phyloP scores from a whole-genome alignment of 2,329 filamentous ascomycete genomes.

The Fusarium sp. region DNA sequence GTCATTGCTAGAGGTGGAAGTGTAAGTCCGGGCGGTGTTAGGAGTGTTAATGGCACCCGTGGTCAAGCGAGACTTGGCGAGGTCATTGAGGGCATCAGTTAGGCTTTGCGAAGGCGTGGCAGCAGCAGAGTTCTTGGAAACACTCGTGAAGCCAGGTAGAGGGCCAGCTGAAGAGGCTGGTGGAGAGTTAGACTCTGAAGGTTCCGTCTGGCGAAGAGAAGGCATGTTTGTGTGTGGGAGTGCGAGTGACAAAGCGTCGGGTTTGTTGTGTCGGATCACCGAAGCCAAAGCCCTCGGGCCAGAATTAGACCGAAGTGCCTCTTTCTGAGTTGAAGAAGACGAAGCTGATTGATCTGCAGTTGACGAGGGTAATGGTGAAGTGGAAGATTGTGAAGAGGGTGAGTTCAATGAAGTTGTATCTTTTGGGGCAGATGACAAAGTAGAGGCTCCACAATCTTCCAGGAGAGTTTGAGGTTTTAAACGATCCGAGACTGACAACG shows the following conservation, averaged over 20 bases:
- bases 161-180: slow-evolving; percentile 7
- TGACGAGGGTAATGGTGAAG: slow-evolving; percentile 15
- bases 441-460: slow-evolving; percentile 40
- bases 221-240: slow-evolving; percentile 57
- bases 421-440: slow-evolving; percentile 21
- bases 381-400: slow-evolving; percentile 1
- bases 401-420: slow-evolving; percentile 14
- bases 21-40: slow-evolving; percentile 33
- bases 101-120: slow-evolving; percentile 68
- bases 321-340: slow-evolving; percentile 7
- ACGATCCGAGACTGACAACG: slow-evolving; percentile 15
- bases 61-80: slow-evolving; percentile 55
- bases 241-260: slow-evolving; percentile 68
- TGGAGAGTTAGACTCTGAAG: slow-evolving; percentile 45
- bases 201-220: slow-evolving; percentile 52
- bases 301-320: slow-evolving; percentile 53
- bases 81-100: slow-evolving; percentile 66
- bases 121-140: slow-evolving; percentile 41
- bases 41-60: slow-evolving; percentile 32
- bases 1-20: slow-evolving; percentile 16
- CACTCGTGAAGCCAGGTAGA: slow-evolving; percentile 3
- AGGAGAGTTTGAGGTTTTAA: slow-evolving; percentile 28
- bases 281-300: slow-evolving; percentile 85
- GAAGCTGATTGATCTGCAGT: slow-evolving; percentile 39
- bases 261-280: slow-evolving; percentile 66